Evolutionary conservation across 2,329 filamentous ascomycete species (phyloP).

Genomic region (Penicillium rolfsii): DNA sequence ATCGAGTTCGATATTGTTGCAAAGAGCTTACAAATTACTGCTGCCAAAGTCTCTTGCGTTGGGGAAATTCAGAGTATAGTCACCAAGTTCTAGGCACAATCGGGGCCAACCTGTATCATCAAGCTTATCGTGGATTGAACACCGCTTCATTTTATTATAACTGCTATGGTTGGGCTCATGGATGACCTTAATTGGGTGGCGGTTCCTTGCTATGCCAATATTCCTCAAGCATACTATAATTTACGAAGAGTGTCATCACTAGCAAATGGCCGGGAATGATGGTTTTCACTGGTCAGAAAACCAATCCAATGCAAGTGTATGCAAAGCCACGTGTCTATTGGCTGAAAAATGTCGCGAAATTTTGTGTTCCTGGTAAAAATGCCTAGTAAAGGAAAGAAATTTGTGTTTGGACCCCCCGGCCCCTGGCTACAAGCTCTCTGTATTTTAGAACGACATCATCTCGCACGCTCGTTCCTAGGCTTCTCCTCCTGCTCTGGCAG

Average conservation of each 20-base stretch:
- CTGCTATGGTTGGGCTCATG: conserved; percentile 50
- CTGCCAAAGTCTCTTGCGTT: conserved; percentile 32
- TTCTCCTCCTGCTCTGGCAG: conserved; percentile 21
- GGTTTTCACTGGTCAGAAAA: neutral
- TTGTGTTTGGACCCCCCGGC: no score
- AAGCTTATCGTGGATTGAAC: conserved; percentile 48
- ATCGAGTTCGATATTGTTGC: conserved; percentile 50
- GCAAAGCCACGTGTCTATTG: neutral
- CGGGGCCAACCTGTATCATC: conserved; percentile 43
- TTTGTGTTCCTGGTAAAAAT: neutral
- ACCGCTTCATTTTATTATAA: conserved; percentile 36
- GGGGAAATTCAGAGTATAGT: conserved; percentile 39
- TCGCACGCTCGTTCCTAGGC: neutral
- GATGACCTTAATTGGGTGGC: conserved; percentile 50
- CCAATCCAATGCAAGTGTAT: neutral
- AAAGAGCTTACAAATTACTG: conserved; percentile 42
- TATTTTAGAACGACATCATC: neutral
- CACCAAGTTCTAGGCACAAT: conserved; percentile 33
- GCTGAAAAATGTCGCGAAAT: neutral
- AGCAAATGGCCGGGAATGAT: neutral
- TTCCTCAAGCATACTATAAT: conserved; percentile 39
- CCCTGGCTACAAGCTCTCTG: neutral
- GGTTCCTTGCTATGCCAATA: conserved; percentile 55
- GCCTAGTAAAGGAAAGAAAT: neutral
- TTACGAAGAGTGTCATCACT: neutral